Conservation (phyloP, 2,329 filamentous ascomycete genomes). For the Chaetomium olivaceum region DNA sequence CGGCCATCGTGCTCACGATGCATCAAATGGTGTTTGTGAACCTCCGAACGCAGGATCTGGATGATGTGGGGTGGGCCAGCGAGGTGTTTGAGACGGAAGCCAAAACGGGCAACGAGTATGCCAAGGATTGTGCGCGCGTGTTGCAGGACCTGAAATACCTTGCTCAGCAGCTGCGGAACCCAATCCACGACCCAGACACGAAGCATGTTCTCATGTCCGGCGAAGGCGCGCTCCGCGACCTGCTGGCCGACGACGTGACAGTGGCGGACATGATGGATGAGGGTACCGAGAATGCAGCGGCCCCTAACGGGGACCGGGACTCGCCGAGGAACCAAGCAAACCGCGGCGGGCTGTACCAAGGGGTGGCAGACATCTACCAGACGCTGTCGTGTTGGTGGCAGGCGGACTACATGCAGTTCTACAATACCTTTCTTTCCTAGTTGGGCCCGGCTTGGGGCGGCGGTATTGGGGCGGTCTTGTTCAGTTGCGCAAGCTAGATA, state of each 20-base stretch:
- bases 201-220: slow-evolving; percentile 19
- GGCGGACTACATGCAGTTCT: slow-evolving; percentile 22
- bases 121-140: slow-evolving; percentile 42
- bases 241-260: slow-evolving; percentile 5
- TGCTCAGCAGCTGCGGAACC: slow-evolving; percentile 38
- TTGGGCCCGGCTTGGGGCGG: not conserved
- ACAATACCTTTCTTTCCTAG: slow-evolving; percentile 24
- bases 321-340: not conserved
- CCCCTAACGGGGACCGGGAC: not conserved
- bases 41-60: slow-evolving; percentile 34
- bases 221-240: slow-evolving; percentile 8
- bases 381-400: slow-evolving; percentile 20
- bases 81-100: slow-evolving; percentile 45
- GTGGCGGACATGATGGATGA: slow-evolving; percentile 5
- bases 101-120: slow-evolving; percentile 42
- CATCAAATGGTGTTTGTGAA: slow-evolving; percentile 45
- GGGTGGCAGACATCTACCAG: slow-evolving; percentile 11
- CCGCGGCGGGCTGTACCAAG: slow-evolving; percentile 12
- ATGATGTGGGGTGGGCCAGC: slow-evolving; percentile 45
- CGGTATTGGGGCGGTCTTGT: slow-evolving; percentile 1
- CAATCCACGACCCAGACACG: slow-evolving; percentile 23
- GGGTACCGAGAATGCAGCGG: not conserved
- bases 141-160: slow-evolving; percentile 43
- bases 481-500: slow-evolving; percentile 18
- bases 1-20: slow-evolving; percentile 50